Base-by-base conservation (phyloP, 345 rosid species). In the Clausena lansium region DNA sequence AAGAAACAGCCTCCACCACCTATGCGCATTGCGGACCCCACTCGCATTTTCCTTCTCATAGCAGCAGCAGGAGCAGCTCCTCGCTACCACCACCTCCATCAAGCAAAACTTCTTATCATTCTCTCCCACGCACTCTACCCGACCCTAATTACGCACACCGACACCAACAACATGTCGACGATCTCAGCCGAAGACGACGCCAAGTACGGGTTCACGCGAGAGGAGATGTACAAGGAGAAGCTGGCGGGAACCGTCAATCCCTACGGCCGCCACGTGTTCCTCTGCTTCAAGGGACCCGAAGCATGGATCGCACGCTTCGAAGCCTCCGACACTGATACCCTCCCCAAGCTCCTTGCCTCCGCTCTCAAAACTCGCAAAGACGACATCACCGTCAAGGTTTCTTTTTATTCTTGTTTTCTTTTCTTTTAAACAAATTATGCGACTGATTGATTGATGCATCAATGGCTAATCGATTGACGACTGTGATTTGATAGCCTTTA, bases 251-350 rank as follows among this genome's bases (percentile, higher is more conserved):
- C 99, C 30, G 88, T 93, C 10, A 83, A 81, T 75, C 77, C 91
- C 8, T 90, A 95, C 81, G 97, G 87, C 71, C 94, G 98, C 15
- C 99, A 95, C 79, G 80, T 92, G 47, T 92, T 95, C 77, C 91
- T 95, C 41, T 85, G 88, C 67, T 92, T 77, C 78, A 90, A 88
- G 76, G 83, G 81, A 36, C 92, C 92, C 35, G 89, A 85, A 32
- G 84, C 86, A 38, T 95, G 99, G 98, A 80, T 84, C 17, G 83
- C 97, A 0, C 88, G 89, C 24, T 88, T 90, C 9, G 99, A 95
- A 83, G 85, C 87, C 6, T 82, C 91, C 28, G 83, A 84, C n/a
- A 14, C 78, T 33, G 91, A 89, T 87, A 80, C 70, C 33, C 91
- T 95, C 7, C 94, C 97, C 59, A 94, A 89, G 81, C 83, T 84